Evolutionary conservation across 257 asterid species (phyloP).

Genomic region (Scutellaria minor): DNA sequence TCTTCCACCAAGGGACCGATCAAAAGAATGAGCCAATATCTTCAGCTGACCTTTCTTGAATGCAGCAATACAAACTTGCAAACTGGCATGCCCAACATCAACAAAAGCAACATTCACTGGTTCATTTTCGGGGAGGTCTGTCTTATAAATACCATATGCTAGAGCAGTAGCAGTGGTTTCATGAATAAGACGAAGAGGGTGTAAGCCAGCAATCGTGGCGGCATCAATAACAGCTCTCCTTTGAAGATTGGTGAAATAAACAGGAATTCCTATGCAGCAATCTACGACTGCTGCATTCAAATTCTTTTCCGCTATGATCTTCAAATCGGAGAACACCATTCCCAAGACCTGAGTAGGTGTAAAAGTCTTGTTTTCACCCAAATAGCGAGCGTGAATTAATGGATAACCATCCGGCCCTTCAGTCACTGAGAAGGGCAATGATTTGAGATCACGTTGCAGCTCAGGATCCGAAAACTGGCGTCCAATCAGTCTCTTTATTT

Average conservation of each 20-base stretch:
- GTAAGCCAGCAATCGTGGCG: constrained; percentile 87
- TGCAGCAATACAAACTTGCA: constrained; percentile 86
- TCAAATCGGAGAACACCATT: constrained; percentile 78
- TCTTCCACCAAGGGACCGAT: constrained; percentile 81
- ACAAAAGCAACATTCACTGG: constrained; percentile 76
- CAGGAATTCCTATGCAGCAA: constrained; percentile 90
- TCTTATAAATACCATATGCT: constrained; percentile 92
- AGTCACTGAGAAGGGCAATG: constrained; percentile 68
- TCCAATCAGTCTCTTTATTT: constrained; percentile 79
- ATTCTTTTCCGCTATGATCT: constrained; percentile 83
- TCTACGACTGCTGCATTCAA: constrained; percentile 83
- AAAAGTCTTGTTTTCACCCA: constrained; percentile 76
- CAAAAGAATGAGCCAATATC: constrained; percentile 79
- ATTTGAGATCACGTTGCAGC: constrained; percentile 80
- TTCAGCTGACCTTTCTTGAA: constrained; percentile 90
- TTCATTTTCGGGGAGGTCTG: constrained; percentile 83
- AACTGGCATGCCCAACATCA: constrained; percentile 78
- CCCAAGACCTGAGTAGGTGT: constrained; percentile 89
- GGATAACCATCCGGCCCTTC: constrained; percentile 96
- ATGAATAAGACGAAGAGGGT: constrained; percentile 83
- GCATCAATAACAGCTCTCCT: constrained; percentile 93
- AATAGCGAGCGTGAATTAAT: constrained; percentile 68
- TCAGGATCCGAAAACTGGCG: constrained; percentile 85
- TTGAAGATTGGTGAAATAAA: constrained; percentile 87
- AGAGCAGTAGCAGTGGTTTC: constrained; percentile 96